These are phyloP conservation scores for Typha latifolia DNA, from an alignment of 176 grass and related monocot species.

Conservation along the genomic window DNA sequence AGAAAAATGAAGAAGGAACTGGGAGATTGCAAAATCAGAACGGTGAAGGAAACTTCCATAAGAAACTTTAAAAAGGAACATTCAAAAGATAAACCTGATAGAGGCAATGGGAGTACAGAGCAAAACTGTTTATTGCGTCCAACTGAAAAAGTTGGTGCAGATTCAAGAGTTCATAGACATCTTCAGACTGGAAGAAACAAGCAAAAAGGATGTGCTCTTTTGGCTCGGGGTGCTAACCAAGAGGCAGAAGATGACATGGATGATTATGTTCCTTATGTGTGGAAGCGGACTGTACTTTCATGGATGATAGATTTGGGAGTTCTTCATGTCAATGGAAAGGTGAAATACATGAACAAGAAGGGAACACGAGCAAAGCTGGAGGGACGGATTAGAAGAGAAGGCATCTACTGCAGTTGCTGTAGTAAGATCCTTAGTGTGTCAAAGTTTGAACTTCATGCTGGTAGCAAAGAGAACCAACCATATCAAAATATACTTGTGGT, in stretches of 20 bases:
- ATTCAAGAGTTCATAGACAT: conserved; percentile 4
- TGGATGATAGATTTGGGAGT: conserved; percentile 95
- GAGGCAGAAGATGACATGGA: conserved; percentile 29
- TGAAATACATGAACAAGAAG: conserved; percentile 78
- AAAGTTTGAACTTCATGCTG: conserved; percentile 98
- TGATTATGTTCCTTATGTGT: conserved; percentile 55
- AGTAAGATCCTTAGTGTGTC: conserved; percentile 57
- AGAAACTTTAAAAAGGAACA: conserved; percentile 26
- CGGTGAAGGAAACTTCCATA: conserved; percentile 15
- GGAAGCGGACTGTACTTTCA: conserved; percentile 73
- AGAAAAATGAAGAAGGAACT: conserved; percentile 36
- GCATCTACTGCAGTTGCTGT: conserved; percentile 87
- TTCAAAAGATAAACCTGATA: conserved; percentile 5
- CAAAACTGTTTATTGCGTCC: not conserved
- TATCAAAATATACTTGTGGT: conserved; percentile 65
- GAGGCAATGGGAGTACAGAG: too few relatives aligned
- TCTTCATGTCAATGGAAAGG: conserved; percentile 46
- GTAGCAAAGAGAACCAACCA: conserved; percentile 61
- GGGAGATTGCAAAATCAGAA: conserved; percentile 30
- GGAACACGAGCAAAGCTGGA: conserved; percentile 45
- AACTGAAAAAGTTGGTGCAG: not conserved
- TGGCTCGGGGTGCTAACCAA: conserved; percentile 36
- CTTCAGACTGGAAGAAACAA: conserved; percentile 20
- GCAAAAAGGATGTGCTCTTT: conserved; percentile 31
- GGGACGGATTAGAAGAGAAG: conserved; percentile 72